Conservation (phyloP, 768 basidiomycete species). For the Mrakia hoshinonis region DNA sequence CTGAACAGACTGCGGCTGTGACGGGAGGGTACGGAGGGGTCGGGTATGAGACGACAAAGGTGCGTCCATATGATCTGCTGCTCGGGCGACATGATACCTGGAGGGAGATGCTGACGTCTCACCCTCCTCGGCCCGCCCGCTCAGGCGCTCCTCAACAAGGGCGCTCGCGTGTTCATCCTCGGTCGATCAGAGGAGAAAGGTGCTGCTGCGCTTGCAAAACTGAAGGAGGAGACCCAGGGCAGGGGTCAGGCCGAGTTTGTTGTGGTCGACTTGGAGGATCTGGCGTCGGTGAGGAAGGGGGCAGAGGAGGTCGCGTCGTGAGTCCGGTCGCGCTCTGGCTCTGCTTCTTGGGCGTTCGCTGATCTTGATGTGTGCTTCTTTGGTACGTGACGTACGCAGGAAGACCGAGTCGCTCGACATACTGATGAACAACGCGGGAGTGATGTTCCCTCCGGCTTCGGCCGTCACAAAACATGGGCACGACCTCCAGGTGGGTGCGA, state of each 20-base stretch:
- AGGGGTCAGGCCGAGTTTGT: neutral
- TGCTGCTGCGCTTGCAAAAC: neutral
- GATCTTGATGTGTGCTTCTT: too few relatives aligned
- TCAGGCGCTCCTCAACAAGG: slow-evolving; percentile 20
- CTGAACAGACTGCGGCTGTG: neutral
- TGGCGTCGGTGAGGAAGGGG: neutral
- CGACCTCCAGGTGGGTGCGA: slow-evolving; percentile 26
- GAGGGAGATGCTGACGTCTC: too few relatives aligned
- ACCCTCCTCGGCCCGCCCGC: neutral
- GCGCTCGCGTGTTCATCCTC: slow-evolving; percentile 23
- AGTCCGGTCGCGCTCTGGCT: neutral
- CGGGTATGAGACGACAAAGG: slow-evolving; percentile 12
- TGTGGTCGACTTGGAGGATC: slow-evolving; percentile 10
- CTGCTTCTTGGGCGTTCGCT: neutral
- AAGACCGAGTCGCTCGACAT: slow-evolving; percentile 16
- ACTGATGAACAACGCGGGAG: slow-evolving; percentile 19
- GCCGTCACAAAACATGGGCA: neutral
- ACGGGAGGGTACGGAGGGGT: slow-evolving; percentile 18
- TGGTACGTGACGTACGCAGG: too few relatives aligned
- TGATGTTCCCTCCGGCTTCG: neutral
- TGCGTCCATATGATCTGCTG: too few relatives aligned
- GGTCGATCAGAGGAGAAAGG: slow-evolving; percentile 17
- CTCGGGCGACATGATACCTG: too few relatives aligned
- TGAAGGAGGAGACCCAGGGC: neutral
- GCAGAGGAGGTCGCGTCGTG: slow-evolving; percentile 15